Percentiles rank a stretch among this genome's conserved stretches.
These are phyloP conservation scores for Lactarius deliciosus DNA, from an alignment of 768 basidiomycete genomes.

Conservation along the genomic window DNA sequence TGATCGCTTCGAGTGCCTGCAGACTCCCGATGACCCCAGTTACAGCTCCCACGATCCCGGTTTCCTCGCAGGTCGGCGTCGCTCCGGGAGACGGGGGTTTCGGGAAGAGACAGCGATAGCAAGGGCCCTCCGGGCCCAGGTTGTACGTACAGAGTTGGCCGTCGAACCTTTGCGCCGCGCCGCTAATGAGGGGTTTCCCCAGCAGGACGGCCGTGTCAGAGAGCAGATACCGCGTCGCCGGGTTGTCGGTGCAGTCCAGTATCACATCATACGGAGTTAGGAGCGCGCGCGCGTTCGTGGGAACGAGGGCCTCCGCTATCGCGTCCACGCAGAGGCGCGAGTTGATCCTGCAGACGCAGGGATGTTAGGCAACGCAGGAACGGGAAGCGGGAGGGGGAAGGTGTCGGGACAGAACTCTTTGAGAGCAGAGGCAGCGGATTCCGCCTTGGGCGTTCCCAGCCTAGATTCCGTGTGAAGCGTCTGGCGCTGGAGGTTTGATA, in stretches of 20 bases:
- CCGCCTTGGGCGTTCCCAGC: slow-evolving; percentile 76
- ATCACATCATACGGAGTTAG: slow-evolving; percentile 69
- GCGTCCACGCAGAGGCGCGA: slow-evolving; percentile 61
- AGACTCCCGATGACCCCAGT: slow-evolving; percentile 87
- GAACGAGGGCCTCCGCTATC: slow-evolving; percentile 50
- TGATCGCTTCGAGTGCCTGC: slow-evolving; percentile 88
- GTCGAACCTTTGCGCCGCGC: slow-evolving; percentile 85
- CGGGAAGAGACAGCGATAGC: slow-evolving; percentile 94
- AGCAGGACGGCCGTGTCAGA: slow-evolving; percentile 81
- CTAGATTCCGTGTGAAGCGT: slow-evolving; percentile 76
- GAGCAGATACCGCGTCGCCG: slow-evolving; percentile 87
- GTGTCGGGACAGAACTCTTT: slow-evolving; percentile 48
- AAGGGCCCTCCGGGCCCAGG: slow-evolving; percentile 68
- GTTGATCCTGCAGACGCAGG: slow-evolving; percentile 59
- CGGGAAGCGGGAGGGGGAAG: neutral
- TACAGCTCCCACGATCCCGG: slow-evolving; percentile 84
- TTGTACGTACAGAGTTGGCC: slow-evolving; percentile 82
- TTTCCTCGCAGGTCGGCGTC: slow-evolving; percentile 80
- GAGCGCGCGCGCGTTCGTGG: slow-evolving; percentile 63
- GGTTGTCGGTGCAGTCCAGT: slow-evolving; percentile 94
- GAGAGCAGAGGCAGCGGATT: slow-evolving; percentile 74
- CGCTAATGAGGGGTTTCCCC: slow-evolving; percentile 82
- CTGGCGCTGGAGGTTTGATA: slow-evolving; percentile 91
- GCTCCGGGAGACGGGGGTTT: slow-evolving; percentile 63
- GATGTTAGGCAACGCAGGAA: slow-evolving; percentile 13